These are phyloP conservation scores for Pichia gijzeniarum DNA, from an alignment of 805 yeast species.

Conservation along the genomic window DNA sequence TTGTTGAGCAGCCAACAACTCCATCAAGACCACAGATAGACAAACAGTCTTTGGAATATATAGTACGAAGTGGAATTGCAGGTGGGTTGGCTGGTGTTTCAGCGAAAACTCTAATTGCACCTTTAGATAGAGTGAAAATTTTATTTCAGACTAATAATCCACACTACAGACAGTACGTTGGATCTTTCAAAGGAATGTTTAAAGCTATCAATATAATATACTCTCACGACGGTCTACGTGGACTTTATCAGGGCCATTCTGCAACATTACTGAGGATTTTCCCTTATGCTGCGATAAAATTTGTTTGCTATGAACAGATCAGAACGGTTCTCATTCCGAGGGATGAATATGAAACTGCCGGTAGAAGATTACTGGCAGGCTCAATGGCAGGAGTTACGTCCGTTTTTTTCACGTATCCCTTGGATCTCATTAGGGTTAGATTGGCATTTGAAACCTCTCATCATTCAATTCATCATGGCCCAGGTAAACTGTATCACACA, in stretches of 20 bases:
- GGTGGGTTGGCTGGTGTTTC: slow-evolving; percentile 95
- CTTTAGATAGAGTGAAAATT: slow-evolving; percentile 90
- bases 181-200: slow-evolving; percentile 69
- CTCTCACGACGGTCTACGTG: slow-evolving; percentile 61
- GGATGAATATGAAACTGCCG: slow-evolving; percentile 68
- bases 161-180: slow-evolving; percentile 71
- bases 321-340: slow-evolving; percentile 72
- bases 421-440: slow-evolving; percentile 85
- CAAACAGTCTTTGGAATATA: slow-evolving; percentile 70
- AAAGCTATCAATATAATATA: slow-evolving; percentile 67
- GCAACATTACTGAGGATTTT: slow-evolving; percentile 87
- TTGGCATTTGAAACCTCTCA: slow-evolving; percentile 77
- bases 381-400: slow-evolving; percentile 83
- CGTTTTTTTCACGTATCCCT: slow-evolving; percentile 86
- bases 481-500: slow-evolving; percentile 29
- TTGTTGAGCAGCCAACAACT: neutral
- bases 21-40: slow-evolving; percentile 34
- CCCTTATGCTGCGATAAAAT: slow-evolving; percentile 96
- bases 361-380: slow-evolving; percentile 79
- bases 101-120: slow-evolving; percentile 95
- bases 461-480: slow-evolving; percentile 21
- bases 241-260: slow-evolving; percentile 92
- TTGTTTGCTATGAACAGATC: slow-evolving; percentile 92
- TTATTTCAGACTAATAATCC: slow-evolving; percentile 94
- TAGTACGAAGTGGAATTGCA: slow-evolving; percentile 78